A percentile compares a stretch with the other conserved stretches of the same genome.
These are phyloP conservation scores for Perkinsus marinus DNA, from an alignment of 169 alveolate species.

Conservation along the genomic window DNA sequence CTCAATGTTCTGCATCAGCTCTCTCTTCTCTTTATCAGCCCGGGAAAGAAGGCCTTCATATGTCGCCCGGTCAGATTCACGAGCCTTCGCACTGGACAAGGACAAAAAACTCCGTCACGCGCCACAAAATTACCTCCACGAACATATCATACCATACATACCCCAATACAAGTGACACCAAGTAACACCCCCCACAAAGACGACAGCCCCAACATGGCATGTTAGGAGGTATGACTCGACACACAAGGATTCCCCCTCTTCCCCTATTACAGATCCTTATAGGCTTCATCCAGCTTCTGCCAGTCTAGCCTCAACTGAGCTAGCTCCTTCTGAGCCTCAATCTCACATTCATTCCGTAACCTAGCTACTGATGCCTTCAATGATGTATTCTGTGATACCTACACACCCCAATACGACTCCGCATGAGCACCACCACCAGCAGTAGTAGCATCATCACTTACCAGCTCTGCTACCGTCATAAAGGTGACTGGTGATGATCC, in stretches of 20 bases:
- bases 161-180: too few species aligned
- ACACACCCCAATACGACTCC: neutral
- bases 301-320: neutral
- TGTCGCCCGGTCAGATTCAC: neutral
- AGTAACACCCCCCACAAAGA: too few species aligned
- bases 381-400: neutral
- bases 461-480: neutral
- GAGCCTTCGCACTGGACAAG: neutral
- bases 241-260: too few species aligned
- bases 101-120: neutral
- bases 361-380: neutral
- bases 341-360: neutral
- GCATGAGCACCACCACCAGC: too few species aligned
- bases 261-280: neutral
- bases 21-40: neutral
- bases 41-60: neutral
- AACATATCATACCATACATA: too few species aligned
- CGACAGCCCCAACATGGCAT: neutral
- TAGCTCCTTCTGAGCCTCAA: neutral
- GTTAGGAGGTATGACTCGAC: too few species aligned
- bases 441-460: neutral
- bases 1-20: neutral
- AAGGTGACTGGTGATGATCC: neutral
- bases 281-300: neutral
- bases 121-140: neutral